Evolutionary conservation across 495 filamentous ascomycete species (phyloP), one percentile per base, ranked within the genome.

Genomic region (Penicillium herquei): DNA sequence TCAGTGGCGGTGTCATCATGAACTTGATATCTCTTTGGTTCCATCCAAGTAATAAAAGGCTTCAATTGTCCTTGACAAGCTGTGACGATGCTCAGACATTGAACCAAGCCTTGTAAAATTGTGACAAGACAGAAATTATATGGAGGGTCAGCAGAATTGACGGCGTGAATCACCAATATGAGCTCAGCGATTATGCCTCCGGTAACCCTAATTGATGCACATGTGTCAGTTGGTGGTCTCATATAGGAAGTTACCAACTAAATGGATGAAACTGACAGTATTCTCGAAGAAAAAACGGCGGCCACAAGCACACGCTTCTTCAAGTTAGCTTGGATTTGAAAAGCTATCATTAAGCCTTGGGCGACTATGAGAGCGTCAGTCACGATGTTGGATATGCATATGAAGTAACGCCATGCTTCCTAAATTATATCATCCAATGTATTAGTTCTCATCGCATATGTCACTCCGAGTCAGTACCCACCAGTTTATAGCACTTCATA

Each of bases 11-110:
- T n/a, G n/a, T 37, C 34, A 37, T 37, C 34, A 6, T 13, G 34
- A 7, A 37, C 34, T 37, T 7, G 9, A 37, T 37, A 13, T 37
- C 34, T 9, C 12, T 13, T 37, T 37, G 34, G 34, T 6, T 37
- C 8, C 47, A 68, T 56, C 57, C 55, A 62, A 13, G 56, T 55
- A 10, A 68, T 52, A 39, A 68, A 68, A 13, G 65, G 65, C 13
- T 61, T 63, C 11, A 68, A 43, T 52, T 68, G 65, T 13, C 54
- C 62, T 57, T 63, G 65, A 55, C 57, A 68, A 17, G 65, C 65
- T 4, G 65, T 61, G 11, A 65, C 52, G 31, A 64, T 63, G 50
- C 56, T 62, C 2, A 63, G 34, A 26, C 47, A 63, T 53, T 69
- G 60, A 13, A 62, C 54, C 10, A 57, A 44, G 30, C 54, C 51